Base-by-base conservation (phyloP, 192 early-diverging fungal genomes). In the Coemansia sp. region DNA sequence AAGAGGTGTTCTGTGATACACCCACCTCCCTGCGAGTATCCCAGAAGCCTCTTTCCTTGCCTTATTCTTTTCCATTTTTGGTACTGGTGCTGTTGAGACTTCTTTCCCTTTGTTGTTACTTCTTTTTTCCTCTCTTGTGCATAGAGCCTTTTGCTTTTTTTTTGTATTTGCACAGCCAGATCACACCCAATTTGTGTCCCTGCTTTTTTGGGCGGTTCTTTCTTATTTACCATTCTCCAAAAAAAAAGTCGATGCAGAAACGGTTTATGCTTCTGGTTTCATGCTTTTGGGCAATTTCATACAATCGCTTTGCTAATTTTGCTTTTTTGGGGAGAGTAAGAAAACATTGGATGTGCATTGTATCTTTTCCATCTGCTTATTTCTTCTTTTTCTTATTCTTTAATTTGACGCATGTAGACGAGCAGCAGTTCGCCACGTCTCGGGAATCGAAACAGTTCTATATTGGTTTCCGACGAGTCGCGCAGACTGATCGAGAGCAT, bases 401-500 rank as follows among this genome's bases (percentile, higher is more conserved):
- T 54, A 11, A 7, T 26, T 32, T 54, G 11, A 23, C 19, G 21
- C 49, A 32, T 42, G 57, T 72, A 65, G 70, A 15, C 44, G 42
- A 23, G 50, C 67, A 69, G 48, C 50, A 40, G 57, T 59, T 41
- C 63, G 37, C 70, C 65, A 37, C 64, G 70, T 45, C 64, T 64
- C 18, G 68, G 61, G 40, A 75, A 56, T 44, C 74, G 68, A 15
- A 62, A 52, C 11, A 64, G 66, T 23, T 59, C 62, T 43, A 48
- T 68, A 19, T 56, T 59, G 42, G 53, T 76, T 38, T 76, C 70
- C 9, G 71, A 72, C 72, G 77, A 79, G 57, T 74, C 72, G 58
- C 77, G 71, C 52, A 63, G 50, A 65, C 69, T 79, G n/a, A 79
- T 79, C 18, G 77, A 79, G 56, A 73, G 77, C 57, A 70, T 79